These are phyloP conservation scores for Gossypium bickii DNA, from an alignment of 345 rosid genomes.

Conservation along the genomic window DNA sequence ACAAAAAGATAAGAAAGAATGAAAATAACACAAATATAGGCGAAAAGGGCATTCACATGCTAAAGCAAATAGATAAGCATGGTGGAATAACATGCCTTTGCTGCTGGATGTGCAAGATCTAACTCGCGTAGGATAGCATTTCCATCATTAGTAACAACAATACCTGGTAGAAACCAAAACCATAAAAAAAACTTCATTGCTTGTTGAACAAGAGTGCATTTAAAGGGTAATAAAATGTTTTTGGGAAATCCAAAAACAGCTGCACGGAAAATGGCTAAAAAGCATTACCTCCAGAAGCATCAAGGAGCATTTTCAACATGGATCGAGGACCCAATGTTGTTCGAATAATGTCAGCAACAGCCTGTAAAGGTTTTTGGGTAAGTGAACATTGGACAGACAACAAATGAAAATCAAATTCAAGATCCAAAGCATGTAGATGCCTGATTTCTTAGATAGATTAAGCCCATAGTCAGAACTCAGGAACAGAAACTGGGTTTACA, in stretches of 20 bases:
- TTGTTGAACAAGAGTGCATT: neutral
- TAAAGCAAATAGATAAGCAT: neutral
- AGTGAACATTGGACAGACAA: neutral
- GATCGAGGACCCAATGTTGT: constrained; percentile 96
- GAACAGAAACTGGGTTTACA: neutral
- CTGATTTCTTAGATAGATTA: neutral
- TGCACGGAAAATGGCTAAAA: neutral
- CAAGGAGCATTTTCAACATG: constrained; percentile 96
- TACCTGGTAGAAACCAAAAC: constrained; percentile 42
- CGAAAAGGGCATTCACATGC: neutral
- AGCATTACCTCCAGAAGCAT: constrained; percentile 70
- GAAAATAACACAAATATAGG: neutral
- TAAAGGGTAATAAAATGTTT: neutral
- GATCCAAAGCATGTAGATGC: neutral
- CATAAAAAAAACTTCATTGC: neutral
- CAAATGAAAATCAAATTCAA: neutral
- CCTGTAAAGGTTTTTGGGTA: constrained; percentile 31
- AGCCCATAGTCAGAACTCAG: neutral
- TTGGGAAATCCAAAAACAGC: neutral
- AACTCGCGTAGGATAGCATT: constrained; percentile 90
- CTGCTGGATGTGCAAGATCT: constrained; percentile 94
- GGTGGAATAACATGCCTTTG: constrained; percentile 49
- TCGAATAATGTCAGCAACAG: constrained; percentile 87
- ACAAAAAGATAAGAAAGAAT: constrained; percentile 4
- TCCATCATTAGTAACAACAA: constrained; percentile 94